Evolutionary conservation across 2,329 filamentous ascomycete genomes (phyloP).

Genomic region (Sclerotiophoma versabilis): DNA sequence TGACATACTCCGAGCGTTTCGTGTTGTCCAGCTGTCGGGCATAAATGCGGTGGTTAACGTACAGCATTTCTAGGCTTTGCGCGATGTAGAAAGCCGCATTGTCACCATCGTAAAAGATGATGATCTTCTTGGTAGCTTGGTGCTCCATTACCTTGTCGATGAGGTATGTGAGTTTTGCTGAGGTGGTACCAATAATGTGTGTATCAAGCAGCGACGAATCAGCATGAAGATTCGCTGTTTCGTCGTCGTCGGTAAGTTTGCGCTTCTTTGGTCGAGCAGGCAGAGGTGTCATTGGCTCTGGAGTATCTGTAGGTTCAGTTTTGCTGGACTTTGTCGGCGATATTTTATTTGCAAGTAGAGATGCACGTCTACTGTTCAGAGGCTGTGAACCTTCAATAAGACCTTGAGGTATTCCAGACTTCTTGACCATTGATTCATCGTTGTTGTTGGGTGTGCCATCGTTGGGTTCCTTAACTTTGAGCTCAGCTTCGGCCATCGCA

Average conservation of each 20-base stretch:
- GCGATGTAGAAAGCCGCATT: slow-evolving; percentile 88
- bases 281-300: slow-evolving; percentile 20
- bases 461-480: slow-evolving; percentile 15
- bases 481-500: slow-evolving; percentile 34
- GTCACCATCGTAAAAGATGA: slow-evolving; percentile 91
- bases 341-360: slow-evolving; percentile 25
- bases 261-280: slow-evolving; percentile 35
- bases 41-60: slow-evolving; percentile 70
- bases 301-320: neutral
- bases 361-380: slow-evolving; percentile 36
- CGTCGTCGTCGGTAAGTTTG: slow-evolving; percentile 42
- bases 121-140: slow-evolving; percentile 79
- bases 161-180: slow-evolving; percentile 86
- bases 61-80: slow-evolving; percentile 76
- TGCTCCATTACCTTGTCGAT: slow-evolving; percentile 74
- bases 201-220: slow-evolving; percentile 66
- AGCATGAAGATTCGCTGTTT: slow-evolving; percentile 39
- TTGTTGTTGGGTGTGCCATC: slow-evolving; percentile 12
- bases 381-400: slow-evolving; percentile 49
- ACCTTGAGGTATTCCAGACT: slow-evolving; percentile 52
- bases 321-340: slow-evolving; percentile 29
- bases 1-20: slow-evolving; percentile 76
- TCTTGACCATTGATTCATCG: slow-evolving; percentile 21
- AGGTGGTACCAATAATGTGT: slow-evolving; percentile 77
- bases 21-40: slow-evolving; percentile 67